Base-by-base conservation (phyloP, 2,329 filamentous ascomycete species). In the Epichloe elymi region DNA sequence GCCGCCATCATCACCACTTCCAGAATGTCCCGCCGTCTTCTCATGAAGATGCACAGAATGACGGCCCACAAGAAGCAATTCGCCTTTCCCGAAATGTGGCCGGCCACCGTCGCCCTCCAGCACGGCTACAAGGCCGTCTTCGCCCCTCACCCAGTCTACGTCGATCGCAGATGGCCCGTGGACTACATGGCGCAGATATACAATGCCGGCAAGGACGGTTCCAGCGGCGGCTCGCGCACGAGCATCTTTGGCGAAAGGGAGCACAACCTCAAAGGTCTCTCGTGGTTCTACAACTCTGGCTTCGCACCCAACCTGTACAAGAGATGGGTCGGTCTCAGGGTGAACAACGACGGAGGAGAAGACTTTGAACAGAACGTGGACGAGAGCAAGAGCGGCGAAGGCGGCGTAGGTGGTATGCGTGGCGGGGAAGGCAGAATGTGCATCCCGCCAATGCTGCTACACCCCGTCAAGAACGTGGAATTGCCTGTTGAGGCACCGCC, bases 41-140 rank as follows among this genome's bases (percentile, higher is more conserved):
- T 97, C 14, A 73, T 82, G 54, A 84, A 84, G 17, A 97, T 97
- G 91, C 91, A 97, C 71, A 79, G 82, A 51, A 89, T 95, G 71
- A 95, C 90, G 4, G 81, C 83, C 33, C 78, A 87, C 60, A 83
- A 85, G 62, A 90, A 89, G 59, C 86, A 94, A 67, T 86, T 87
- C 56, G 94, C 93, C 72, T 95, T 95, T 65, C 87, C 89, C 0
- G 91, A 97, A 67, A 96, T 96, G 90, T 96, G 88, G 88, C 88
- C 90, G 0, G 84, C 85, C 1, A 93, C 86, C 0, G 82, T 87
- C 1, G 87, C 90, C 1, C 75, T 97, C 10, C 90, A 96, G 54
- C 90, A 96, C 64, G 91, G 91, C 11, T 83, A 87, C 70, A 97
- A 96, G 71, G 89, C 88, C 38, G 89, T 96, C 14, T 95, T 85